Evolutionary conservation across 805 yeast species (phyloP), one percentile per base, ranked within the genome.

Genomic region (Maudiozyma pseudohumilis): DNA sequence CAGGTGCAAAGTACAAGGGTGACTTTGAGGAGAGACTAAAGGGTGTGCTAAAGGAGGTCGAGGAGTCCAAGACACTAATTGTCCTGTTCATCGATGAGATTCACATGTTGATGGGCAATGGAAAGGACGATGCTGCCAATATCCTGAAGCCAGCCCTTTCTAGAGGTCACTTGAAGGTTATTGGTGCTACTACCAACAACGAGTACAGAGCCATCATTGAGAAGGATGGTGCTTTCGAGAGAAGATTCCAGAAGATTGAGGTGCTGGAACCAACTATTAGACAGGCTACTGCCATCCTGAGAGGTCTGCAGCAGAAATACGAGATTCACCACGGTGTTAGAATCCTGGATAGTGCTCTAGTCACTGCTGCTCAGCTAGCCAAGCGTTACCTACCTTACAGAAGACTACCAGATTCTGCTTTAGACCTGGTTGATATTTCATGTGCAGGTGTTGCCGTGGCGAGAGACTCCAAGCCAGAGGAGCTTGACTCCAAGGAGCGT

Each of bases 21-120:
- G 98, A 92, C 58, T 92, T 89, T 55, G 98, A 92, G 68, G 98
- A 92, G 67, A 79, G 98, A 66, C 73, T 92, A 56, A 92, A 92
- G 65, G 97, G 97, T 49, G 97, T 92, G 22, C 70, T 92, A 57
- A 86, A 79, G 57, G 98, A 92, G 54, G 84, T 92, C 53, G 95
- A 86, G 60, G 81, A 86, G 50, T 79, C 94, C 1, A 78, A 80
- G 52, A 81, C 76, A 34, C 72, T 87, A 75, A 86, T 92, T 47
- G 78, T 92, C 46, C 70, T 92, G 41, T 92, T 92, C 67, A 84
- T 92, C 52, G 98, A 92, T 65, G 98, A 92, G 65, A 92, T 92
- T 59, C 98, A 92, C 65, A 92, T 92, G 96, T 75, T 92, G 49
- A 92, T 92, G 98, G 98, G 98, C 52, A 95, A 92, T 59, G 98